Percentiles rank a stretch among this genome's conserved stretches.
Evolutionary conservation across 2,329 filamentous ascomycete species (phyloP).

Genomic region (Arthroderma sp.): DNA sequence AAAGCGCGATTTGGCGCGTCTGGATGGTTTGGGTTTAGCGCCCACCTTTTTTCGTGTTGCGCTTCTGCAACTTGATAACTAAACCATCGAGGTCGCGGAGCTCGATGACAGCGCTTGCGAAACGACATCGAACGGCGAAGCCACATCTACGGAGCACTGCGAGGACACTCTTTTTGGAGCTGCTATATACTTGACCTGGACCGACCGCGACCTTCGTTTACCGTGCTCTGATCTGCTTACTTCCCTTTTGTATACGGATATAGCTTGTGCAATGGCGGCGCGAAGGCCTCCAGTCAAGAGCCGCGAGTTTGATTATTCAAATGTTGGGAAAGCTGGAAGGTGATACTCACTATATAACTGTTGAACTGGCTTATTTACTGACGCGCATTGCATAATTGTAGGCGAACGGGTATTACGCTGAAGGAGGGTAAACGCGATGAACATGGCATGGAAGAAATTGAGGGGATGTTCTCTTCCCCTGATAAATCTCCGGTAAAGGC

Average conservation of each 20-base stretch:
- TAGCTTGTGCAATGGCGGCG: conserved; percentile 18
- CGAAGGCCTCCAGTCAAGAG: conserved; percentile 30
- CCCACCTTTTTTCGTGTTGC: conserved; percentile 2
- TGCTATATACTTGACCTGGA: not conserved
- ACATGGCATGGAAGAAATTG: conserved; percentile 79
- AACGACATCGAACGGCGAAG: not conserved
- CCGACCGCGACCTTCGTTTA: not conserved
- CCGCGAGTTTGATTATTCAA: conserved; percentile 38
- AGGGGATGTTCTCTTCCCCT: conserved; percentile 80
- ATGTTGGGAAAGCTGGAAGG: conserved; percentile 38
- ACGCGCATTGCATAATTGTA: conserved; percentile 29
- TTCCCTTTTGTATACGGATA: not conserved
- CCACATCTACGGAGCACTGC: not conserved
- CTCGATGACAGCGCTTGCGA: not conserved
- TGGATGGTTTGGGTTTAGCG: conserved; percentile 13
- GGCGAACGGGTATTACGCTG: conserved; percentile 79
- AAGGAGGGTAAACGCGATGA: conserved; percentile 77
- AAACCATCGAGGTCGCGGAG: not conserved
- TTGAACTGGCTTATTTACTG: conserved; percentile 11
- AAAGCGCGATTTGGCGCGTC: not conserved
- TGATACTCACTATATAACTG: conserved; percentile 15
- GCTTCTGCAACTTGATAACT: conserved; percentile 15
- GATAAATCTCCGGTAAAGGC: conserved; percentile 43
- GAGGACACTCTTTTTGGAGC: not conserved
- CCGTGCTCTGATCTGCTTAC: not conserved